phyloP scores from a whole-genome alignment of 2,329 filamentous ascomycete genomes.

The Fusarium liriodendri region DNA sequence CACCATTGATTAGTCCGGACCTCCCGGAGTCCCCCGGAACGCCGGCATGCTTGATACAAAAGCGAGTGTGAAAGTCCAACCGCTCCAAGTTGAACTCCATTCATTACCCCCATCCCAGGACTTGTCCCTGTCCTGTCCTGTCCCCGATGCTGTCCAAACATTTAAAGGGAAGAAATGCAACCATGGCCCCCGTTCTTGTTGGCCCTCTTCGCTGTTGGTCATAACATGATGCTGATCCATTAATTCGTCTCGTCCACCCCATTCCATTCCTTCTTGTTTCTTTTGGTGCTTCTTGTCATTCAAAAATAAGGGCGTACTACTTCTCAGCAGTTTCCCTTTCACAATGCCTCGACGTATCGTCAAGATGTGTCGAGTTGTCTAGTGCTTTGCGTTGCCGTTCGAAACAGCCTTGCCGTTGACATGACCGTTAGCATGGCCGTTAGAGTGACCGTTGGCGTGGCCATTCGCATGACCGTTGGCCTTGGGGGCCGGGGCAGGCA shows the following conservation, averaged over 20 bases:
- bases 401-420: conserved; percentile 27
- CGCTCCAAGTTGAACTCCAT: conserved; percentile 26
- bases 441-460: conserved; percentile 24
- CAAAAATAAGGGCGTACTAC: not conserved
- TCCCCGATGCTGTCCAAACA: conserved; percentile 7
- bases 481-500: conserved; percentile 45
- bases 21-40: conserved; percentile 16
- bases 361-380: not conserved
- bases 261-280: conserved; percentile 10
- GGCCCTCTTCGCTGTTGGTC: conserved; percentile 18
- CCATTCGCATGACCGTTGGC: conserved; percentile 29
- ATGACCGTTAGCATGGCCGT: conserved; percentile 24
- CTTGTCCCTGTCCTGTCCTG: not conserved
- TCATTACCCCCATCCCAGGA: conserved; percentile 13
- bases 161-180: conserved; percentile 19
- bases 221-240: conserved; percentile 39
- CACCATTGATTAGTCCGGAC: conserved; percentile 20
- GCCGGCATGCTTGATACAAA: conserved; percentile 35
- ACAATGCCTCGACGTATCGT: not conserved
- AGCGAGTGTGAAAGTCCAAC: conserved; percentile 31
- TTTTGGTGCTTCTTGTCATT: not conserved
- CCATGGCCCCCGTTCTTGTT: conserved; percentile 23
- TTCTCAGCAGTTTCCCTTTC: not conserved
- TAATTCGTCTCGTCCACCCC: conserved; percentile 34
- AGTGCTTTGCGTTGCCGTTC: conserved; percentile 29